These are phyloP conservation scores for Phialophora tarda DNA, from an alignment of 2,329 filamentous ascomycete genomes.

Conservation along the genomic window DNA sequence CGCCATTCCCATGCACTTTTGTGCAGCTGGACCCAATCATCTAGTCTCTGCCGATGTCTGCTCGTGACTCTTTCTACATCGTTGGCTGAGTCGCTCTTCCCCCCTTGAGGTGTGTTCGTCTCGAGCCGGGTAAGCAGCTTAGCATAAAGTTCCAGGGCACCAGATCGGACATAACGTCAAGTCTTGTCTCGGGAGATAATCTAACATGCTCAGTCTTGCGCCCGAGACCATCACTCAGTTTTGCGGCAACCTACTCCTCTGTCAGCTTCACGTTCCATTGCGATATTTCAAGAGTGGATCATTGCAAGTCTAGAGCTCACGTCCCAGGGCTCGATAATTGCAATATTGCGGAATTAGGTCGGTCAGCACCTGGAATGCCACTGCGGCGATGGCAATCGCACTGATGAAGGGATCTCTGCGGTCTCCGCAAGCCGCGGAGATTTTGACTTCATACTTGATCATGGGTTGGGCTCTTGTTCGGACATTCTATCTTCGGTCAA, in stretches of 20 bases:
- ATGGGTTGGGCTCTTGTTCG: background rate
- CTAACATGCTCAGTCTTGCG: slow-evolving; percentile 12
- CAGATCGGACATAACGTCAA: slow-evolving; percentile 6
- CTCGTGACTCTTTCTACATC: slow-evolving; percentile 47
- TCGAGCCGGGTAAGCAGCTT: slow-evolving; percentile 44
- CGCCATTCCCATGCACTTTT: slow-evolving; percentile 3
- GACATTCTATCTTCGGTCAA: slow-evolving; percentile 13
- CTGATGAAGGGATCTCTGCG: slow-evolving; percentile 34
- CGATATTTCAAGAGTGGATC: slow-evolving; percentile 22
- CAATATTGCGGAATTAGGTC: slow-evolving; percentile 31
- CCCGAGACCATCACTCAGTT: background rate
- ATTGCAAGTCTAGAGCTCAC: slow-evolving; percentile 47
- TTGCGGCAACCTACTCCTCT: background rate
- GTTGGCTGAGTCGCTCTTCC: slow-evolving; percentile 47
- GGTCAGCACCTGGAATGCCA: slow-evolving; percentile 32
- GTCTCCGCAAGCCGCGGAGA: slow-evolving; percentile 6
- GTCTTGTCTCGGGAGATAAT: slow-evolving; percentile 5
- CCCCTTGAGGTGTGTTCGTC: slow-evolving; percentile 43
- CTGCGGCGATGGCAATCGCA: slow-evolving; percentile 31
- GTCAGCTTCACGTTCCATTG: background rate
- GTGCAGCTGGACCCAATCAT: slow-evolving; percentile 24
- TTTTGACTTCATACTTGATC: background rate
- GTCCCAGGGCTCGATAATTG: slow-evolving; percentile 45
- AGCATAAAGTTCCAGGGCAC: slow-evolving; percentile 35
- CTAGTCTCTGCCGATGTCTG: slow-evolving; percentile 43